Evolutionary conservation across 192 early-diverging fungal genomes (phyloP), one percentile per base, ranked within the genome.

Genomic region (Coemansia sp.): DNA sequence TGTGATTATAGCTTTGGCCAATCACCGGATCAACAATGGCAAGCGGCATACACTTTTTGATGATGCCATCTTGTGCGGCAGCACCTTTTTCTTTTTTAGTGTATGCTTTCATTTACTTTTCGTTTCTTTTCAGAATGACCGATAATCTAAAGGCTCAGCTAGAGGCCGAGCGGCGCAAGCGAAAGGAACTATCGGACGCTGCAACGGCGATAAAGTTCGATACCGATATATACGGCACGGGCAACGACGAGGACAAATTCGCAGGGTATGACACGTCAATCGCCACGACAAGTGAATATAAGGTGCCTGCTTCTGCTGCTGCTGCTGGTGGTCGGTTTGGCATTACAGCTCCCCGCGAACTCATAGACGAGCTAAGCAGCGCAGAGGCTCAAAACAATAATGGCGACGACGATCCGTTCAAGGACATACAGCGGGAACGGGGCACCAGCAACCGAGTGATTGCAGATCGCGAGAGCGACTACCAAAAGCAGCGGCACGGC

Each of bases 391-490:
- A 78, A 1, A 86, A 88, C 9, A n/a, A n/a, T n/a, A n/a, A n/a
- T n/a, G 49, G 2, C 4, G 73, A 77, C 37, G 72, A 80, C 7
- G 90, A 93, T 64, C 87, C 89, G 10, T 87, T 93, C 83, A 89
- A 85, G 61, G 87, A 74, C 36, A 78, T 77, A 27, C 77, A 76
- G 60, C 71, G 74, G 9, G 42, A 49, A 17, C 62, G 62, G 2
- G 70, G 65, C 3, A 75, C 77, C 22, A 53, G n/a, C n/a, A 89
- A 87, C 17, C 76, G 87, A 9, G 79, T 86, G 9, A 94, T 96
- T 60, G 88, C 89, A 6, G 95, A 96, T 35, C 74, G 94, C 45
- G 93, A 98, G 66, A 88, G 86, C 72, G 94, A 96, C 38, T 96
- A 98, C 67, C 91, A 93, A 40, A 87, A 86, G 60, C 88, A 94